Percentiles rank a stretch among this genome's conserved stretches.
phyloP scores from a whole-genome alignment of 2,329 filamentous ascomycete species.

The Scytalidium sp. region DNA sequence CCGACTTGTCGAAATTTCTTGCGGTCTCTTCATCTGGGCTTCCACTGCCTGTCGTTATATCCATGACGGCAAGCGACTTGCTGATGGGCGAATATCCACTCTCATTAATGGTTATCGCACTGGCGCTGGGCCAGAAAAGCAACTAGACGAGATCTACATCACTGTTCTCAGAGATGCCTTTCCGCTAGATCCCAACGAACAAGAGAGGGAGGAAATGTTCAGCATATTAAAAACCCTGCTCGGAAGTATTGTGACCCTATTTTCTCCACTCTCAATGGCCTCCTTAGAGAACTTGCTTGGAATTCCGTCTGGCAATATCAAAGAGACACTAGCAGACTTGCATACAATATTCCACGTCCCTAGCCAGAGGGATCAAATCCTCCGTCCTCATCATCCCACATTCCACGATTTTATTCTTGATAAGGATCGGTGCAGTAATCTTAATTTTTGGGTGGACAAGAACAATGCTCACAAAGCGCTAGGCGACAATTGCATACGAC shows the following conservation, averaged over 20 bases:
- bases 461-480: constrained; percentile 5
- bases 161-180: not conserved
- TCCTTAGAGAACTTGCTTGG: not conserved
- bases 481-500: constrained; percentile 4
- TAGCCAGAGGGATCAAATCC: constrained; percentile 4
- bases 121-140: not conserved
- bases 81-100: not conserved
- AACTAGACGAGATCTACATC: constrained; percentile 2
- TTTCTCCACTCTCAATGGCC: not conserved
- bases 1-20: constrained; percentile 14
- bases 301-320: not conserved
- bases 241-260: constrained; percentile 1
- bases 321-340: constrained; percentile 2
- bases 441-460: constrained; percentile 6
- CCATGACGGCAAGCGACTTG: not conserved
- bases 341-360: constrained; percentile 10
- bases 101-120: not conserved
- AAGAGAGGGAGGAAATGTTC: not conserved
- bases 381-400: constrained; percentile 7
- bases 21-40: constrained; percentile 22
- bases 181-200: not conserved
- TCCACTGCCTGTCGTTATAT: constrained; percentile 15
- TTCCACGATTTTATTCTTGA: constrained; percentile 12
- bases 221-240: not conserved
- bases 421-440: constrained; percentile 6